Evolutionary conservation across 257 asterid genomes (phyloP).

Genomic region (Solanum chilense): DNA sequence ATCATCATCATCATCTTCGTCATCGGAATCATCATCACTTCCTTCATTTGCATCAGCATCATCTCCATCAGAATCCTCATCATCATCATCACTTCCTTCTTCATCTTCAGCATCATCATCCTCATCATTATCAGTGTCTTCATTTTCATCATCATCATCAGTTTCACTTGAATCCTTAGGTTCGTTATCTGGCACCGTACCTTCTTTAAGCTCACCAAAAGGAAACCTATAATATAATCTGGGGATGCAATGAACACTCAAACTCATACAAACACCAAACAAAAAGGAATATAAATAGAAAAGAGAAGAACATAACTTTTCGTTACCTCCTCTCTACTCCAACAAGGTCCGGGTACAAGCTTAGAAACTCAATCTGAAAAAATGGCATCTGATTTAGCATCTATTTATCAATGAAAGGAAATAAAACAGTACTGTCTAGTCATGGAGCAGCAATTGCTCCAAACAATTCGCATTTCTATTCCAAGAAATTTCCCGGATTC

Average conservation of each 20-base stretch:
- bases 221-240: slow-evolving; percentile 5
- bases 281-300: not conserved
- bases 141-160: not conserved
- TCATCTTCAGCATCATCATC: not conserved
- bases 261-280: not conserved
- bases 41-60: slow-evolving; percentile 7
- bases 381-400: not conserved
- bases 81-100: slow-evolving; percentile 1
- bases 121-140: not conserved
- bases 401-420: not conserved
- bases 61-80: slow-evolving; percentile 1
- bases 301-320: not conserved
- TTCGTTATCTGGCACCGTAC: not conserved
- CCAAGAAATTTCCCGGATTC: not conserved
- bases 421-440: not conserved
- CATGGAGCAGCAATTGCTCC: not conserved
- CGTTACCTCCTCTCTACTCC: slow-evolving; percentile 4
- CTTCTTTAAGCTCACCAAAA: not conserved
- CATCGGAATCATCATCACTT: not conserved
- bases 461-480: not conserved
- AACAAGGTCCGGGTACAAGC: not conserved
- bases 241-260: not conserved
- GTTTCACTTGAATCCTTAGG: slow-evolving; percentile 7
- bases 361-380: slow-evolving; percentile 4
- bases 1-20: not conserved